Evolutionary conservation across 2,329 filamentous ascomycete species (phyloP), one percentile per base, ranked within the genome.

Genomic region (Graphilbum sp.): DNA sequence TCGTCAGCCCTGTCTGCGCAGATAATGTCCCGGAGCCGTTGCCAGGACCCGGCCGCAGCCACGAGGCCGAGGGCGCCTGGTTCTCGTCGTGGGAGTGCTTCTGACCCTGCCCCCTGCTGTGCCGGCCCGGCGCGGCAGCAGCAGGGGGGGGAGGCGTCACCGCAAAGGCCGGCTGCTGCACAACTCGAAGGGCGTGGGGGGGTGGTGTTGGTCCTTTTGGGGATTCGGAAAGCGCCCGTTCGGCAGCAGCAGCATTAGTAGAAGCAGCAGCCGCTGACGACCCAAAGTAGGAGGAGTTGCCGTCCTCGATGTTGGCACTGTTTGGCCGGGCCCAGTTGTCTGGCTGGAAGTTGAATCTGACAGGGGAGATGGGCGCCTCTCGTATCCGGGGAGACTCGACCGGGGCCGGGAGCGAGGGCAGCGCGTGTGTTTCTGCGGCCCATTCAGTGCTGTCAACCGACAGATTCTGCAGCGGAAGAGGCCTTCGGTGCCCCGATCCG

Each of bases 331-430:
- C 58, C 65, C 65, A 72, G 49, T 66, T 61, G 32, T 69, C 67
- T 19, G 60, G 54, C 36, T 66, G 65, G 39, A 69, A 64, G 48
- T 67, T 71, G 38, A 74, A 61, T 41, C 58, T 62, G 40, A 72
- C 67, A 16, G 72, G 70, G 31, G 72, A 75, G 21, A 65, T 58
- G 23, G 71, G 70, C 15, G 63, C 60, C 36, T 66, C 62, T 43
- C 64, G 62, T 42, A 73, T 56, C 42, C 60, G 59, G 19, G 66
- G 59, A 17, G 60, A 60, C 36, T 58, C 58, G 30, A 43, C 17
- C 5, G 25, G 27, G 20, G 46, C 33, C 5, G 52, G 46, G 2
- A 51, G 41, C n/a, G 42, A 44, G 7, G 54, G 50, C 32, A 54
- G 41, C 20, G 32, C 3, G n/a, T 18, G 30, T 3, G 17, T 6